Base-by-base conservation (phyloP, 73 alveolate species). In the Stentor coeruleus region DNA sequence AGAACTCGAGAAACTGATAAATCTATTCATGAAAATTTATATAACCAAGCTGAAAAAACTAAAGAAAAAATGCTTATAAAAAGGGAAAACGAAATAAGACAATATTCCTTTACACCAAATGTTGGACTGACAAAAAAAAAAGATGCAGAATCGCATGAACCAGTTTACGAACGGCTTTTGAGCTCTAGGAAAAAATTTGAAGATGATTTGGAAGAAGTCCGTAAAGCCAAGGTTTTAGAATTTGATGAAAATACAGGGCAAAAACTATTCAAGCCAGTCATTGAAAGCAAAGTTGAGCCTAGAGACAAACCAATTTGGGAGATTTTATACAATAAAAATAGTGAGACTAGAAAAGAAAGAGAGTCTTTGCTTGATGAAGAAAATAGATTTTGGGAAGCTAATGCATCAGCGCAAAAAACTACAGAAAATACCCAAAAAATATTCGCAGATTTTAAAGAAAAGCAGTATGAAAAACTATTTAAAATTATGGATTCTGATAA, bases 241-340 rank as follows among this genome's bases (percentile, higher is more conserved):
- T 31, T 20, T 2, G 73, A 57, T 2, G 73, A 57, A 57, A 57
- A 31, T 2, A 57, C 73, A 57, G 73, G 73, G 15, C 73, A 57
- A 57, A n/a, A 57, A 2, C 73, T 57, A 20, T 57, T 57, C 73
- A n/a, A 31, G 73, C 73, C 73, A 20, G 35, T 20, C 15, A 57
- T 31, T 31, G 15, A 57, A 20, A 57, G 73, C 28, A 57, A 57
- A 57, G 73, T 57, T 0, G 28, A n/a, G 28, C 28, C 73, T 57
- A 31, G 35, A 57, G 73, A 57, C 73, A 57, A n/a, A 20, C 73
- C 73, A 20, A 57, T 57, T 57, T 57, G 73, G 73, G 73, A 57
- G 28, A n/a, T 20, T 57, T 2, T 57, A 57, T 57, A 57, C 28
- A 57, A 57, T 57, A 57, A 20, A 20, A 31, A 57, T 57, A 57